These are phyloP conservation scores for Ceratocystis ficicola DNA, from an alignment of 2,329 filamentous ascomycete species.

Conservation along the genomic window DNA sequence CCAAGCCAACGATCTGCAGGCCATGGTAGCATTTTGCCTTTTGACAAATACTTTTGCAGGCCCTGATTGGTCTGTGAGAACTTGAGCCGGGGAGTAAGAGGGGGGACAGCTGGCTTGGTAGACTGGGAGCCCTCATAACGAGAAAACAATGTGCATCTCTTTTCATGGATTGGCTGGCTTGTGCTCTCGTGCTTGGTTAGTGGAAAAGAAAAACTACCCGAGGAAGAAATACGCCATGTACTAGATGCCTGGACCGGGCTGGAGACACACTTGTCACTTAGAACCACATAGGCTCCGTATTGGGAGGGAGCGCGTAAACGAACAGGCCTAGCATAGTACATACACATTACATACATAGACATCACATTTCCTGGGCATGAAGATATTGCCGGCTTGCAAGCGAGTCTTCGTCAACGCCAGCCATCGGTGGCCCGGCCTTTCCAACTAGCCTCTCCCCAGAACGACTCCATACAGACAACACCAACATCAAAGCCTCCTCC, in stretches of 20 bases:
- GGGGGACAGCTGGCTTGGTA: background rate
- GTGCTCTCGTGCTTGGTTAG: background rate
- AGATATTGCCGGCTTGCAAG: background rate
- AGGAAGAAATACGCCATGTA: background rate
- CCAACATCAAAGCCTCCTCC: background rate
- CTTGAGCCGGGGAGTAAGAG: background rate
- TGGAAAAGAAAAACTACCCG: background rate
- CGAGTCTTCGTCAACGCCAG: background rate
- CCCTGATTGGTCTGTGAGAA: background rate
- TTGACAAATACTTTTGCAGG: constrained; percentile 15
- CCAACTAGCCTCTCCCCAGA: background rate
- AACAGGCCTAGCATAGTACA: background rate
- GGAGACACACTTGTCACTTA: background rate
- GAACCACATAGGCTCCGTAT: background rate
- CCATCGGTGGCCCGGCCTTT: background rate
- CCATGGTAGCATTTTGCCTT: constrained; percentile 2
- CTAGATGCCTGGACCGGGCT: no score
- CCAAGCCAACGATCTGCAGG: background rate
- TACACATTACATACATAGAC: background rate
- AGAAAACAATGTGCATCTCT: background rate
- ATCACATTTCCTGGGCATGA: background rate
- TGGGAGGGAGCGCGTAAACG: background rate
- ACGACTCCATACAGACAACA: background rate
- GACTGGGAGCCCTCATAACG: background rate
- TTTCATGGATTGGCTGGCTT: background rate